Conservation (phyloP, 139 green algal genomes). For the Diplosphaera chodatii region DNA sequence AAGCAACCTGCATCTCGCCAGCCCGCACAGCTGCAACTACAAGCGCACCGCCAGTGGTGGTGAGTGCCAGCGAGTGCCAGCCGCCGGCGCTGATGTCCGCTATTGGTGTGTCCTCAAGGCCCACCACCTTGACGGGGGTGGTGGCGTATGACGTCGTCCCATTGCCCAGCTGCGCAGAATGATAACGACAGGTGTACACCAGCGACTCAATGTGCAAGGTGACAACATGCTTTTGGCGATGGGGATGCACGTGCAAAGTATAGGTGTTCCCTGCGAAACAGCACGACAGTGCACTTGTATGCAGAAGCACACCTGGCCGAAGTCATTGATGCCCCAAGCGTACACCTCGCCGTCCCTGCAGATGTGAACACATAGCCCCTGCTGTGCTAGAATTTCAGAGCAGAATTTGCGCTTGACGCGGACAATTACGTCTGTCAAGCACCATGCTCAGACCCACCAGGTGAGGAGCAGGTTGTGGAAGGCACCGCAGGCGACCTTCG, state of each 20-base stretch:
- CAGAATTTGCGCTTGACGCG: too few relatives aligned
- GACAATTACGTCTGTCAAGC: too few relatives aligned
- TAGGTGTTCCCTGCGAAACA: neutral
- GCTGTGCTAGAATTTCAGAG: too few relatives aligned
- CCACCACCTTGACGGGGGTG: slow-evolving; percentile 31
- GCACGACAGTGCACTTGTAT: neutral
- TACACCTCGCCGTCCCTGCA: slow-evolving; percentile 40
- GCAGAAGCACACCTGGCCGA: slow-evolving; percentile 36
- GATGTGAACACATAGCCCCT: neutral
- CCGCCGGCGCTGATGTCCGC: slow-evolving; percentile 74
- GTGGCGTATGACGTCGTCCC: slow-evolving; percentile 68
- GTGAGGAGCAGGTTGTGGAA: slow-evolving; percentile 85
- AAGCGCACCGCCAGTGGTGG: slow-evolving; percentile 34
- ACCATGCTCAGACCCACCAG: too few relatives aligned
- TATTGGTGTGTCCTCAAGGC: slow-evolving; percentile 44
- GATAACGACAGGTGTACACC: neutral
- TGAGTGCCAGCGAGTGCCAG: slow-evolving; percentile 79
- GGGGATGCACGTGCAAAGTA: too few relatives aligned
- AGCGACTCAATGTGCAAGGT: too few relatives aligned
- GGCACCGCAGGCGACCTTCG: slow-evolving; percentile 64
- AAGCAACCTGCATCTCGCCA: neutral
- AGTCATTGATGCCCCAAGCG: slow-evolving; percentile 84
- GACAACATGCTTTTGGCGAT: too few relatives aligned
- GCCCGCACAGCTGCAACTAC: too few relatives aligned
- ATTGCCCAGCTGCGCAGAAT: slow-evolving; percentile 58